Percentiles rank a stretch among this genome's conserved stretches.
These are phyloP conservation scores for Brachypodium distachyon DNA, from an alignment of 202 grass and related monocot species.

Conservation along the genomic window DNA sequence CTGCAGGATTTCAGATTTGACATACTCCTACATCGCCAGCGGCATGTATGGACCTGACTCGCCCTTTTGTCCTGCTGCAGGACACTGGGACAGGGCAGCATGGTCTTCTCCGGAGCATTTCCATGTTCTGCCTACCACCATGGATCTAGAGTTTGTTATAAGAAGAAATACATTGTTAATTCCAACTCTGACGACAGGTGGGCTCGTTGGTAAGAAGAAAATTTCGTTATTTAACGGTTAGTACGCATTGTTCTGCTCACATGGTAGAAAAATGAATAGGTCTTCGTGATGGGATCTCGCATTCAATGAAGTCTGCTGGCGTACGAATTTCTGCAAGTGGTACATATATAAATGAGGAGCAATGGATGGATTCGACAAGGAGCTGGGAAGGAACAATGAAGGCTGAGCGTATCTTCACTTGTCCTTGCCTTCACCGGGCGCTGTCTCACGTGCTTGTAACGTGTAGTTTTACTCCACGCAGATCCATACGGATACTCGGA, in stretches of 20 bases:
- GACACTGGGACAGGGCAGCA: background rate
- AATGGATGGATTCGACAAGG: background rate
- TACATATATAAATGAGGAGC: background rate
- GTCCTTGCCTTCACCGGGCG: background rate
- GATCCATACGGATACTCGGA: too few relatives aligned
- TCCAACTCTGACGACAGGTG: background rate
- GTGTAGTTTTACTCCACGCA: background rate
- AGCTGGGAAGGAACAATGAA: background rate
- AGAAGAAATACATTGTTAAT: background rate
- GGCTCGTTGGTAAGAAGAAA: too few relatives aligned
- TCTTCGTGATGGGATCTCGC: background rate
- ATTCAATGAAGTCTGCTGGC: background rate
- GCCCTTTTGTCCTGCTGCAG: background rate
- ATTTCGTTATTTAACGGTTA: background rate
- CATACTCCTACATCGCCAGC: background rate
- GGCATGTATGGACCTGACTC: slow-evolving; percentile 3
- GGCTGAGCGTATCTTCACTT: background rate
- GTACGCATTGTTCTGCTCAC: background rate
- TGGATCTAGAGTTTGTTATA: background rate
- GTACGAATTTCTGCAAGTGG: background rate
- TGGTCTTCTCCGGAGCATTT: background rate
- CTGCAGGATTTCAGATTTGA: background rate
- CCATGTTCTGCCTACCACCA: background rate
- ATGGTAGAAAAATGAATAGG: background rate
- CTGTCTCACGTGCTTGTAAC: background rate